These are phyloP conservation scores for Thalia dealbata DNA, from an alignment of 176 grass and related monocot genomes.

Conservation along the genomic window DNA sequence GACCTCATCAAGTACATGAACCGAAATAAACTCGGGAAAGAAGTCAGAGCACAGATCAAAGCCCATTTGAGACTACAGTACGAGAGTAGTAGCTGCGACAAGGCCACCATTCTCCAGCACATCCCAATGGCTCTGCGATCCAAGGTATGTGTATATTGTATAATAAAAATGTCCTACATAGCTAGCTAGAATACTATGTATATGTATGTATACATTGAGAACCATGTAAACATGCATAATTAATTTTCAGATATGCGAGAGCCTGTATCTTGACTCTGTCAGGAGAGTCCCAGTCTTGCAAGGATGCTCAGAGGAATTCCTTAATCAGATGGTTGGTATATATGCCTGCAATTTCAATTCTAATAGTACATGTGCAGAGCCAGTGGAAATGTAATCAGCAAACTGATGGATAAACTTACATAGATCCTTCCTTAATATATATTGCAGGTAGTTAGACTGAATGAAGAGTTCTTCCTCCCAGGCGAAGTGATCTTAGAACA, in stretches of 20 bases:
- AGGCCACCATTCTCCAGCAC: conserved; percentile 31
- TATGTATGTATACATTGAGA: too few species aligned
- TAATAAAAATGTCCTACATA: neutral
- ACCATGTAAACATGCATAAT: too few species aligned
- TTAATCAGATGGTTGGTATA: conserved; percentile 83
- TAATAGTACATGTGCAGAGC: too few species aligned
- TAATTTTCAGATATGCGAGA: conserved; percentile 16
- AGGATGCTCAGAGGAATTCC: conserved; percentile 85
- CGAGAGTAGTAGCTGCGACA: conserved; percentile 7
- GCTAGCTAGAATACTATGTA: neutral
- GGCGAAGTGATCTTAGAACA: conserved; percentile 46
- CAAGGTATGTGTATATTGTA: conserved; percentile 43
- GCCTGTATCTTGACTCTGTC: conserved; percentile 51
- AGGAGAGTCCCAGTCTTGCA: conserved; percentile 52
- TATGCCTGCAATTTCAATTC: conserved; percentile 28
- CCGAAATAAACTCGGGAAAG: conserved; percentile 61
- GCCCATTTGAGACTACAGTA: conserved; percentile 10
- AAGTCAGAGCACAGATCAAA: conserved; percentile 59
- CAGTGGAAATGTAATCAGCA: too few species aligned
- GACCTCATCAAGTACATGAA: conserved; percentile 94
- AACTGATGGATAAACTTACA: too few species aligned
- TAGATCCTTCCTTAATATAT: too few species aligned
- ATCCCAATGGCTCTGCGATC: conserved; percentile 55
- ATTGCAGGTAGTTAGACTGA: conserved; percentile 68
- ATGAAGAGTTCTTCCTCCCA: conserved; percentile 42